Evolutionary conservation across 441 rosid genomes (phyloP).

Genomic region (Heliophila coronopifolia): DNA sequence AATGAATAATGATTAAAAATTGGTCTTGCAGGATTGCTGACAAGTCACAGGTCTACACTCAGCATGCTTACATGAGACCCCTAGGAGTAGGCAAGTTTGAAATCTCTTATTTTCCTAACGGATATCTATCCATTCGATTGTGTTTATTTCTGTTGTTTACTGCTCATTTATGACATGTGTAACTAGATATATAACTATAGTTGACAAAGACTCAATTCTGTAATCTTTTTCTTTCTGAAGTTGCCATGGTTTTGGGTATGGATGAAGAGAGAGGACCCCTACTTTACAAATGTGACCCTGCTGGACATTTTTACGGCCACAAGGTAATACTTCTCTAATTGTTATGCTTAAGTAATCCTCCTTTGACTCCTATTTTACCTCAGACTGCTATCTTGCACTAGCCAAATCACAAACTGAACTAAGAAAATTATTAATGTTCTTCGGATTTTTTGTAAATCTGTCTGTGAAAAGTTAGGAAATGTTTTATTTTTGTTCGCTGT

Average conservation of each 20-base stretch:
- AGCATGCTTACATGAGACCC: slow-evolving; percentile 99
- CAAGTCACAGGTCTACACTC: slow-evolving; percentile 93
- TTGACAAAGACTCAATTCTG: no score
- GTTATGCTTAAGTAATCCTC: neutral
- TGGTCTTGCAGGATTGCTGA: slow-evolving; percentile 70
- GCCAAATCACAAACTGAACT: neutral
- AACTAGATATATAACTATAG: no score
- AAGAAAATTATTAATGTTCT: neutral
- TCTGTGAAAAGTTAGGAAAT: neutral
- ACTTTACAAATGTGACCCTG: slow-evolving; percentile 96
- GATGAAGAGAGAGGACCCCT: slow-evolving; percentile 90
- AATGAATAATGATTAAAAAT: slow-evolving; percentile 6
- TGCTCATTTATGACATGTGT: no score
- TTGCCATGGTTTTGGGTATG: slow-evolving; percentile 89
- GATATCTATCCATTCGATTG: neutral
- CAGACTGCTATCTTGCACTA: slow-evolving; percentile 2
- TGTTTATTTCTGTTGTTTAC: neutral
- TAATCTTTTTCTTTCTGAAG: slow-evolving; percentile 35
- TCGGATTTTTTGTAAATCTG: neutral
- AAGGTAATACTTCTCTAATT: slow-evolving; percentile 45
- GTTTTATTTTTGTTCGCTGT: no score
- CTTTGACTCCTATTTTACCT: neutral
- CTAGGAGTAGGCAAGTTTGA: slow-evolving; percentile 80
- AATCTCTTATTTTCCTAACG: neutral
- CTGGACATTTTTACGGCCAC: slow-evolving; percentile 96